Conservation (phyloP, 2,329 filamentous ascomycete species). For the Aspergillus udagawae region DNA sequence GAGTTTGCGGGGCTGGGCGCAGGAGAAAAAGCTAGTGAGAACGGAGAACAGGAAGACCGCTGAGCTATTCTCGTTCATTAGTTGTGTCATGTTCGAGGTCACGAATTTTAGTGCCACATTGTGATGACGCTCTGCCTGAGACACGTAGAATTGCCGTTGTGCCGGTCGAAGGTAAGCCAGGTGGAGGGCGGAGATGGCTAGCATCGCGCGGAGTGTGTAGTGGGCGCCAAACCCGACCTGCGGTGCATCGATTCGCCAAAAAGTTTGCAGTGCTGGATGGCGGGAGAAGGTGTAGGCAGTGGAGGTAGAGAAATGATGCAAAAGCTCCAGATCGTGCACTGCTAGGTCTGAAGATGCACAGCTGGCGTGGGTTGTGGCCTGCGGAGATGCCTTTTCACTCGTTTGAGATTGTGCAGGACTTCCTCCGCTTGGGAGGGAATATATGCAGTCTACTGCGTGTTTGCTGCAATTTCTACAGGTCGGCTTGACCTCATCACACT, state of each 20-base stretch:
- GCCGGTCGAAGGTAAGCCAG: constrained; percentile 40
- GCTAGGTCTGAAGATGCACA: constrained; percentile 6
- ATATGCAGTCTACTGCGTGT: constrained; percentile 21
- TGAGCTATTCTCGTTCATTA: constrained; percentile 31
- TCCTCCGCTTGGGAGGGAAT: constrained; percentile 1
- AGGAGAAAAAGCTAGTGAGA: constrained; percentile 35
- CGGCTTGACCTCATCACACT: constrained; percentile 27
- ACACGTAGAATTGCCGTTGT: constrained; percentile 36
- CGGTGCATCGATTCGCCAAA: constrained; percentile 48
- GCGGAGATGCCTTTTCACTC: neutral
- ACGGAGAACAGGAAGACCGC: constrained; percentile 40
- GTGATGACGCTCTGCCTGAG: constrained; percentile 37
- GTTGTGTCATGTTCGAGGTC: constrained; percentile 28
- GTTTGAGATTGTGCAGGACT: neutral
- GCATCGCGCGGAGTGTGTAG: constrained; percentile 48
- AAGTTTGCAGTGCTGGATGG: constrained; percentile 39
- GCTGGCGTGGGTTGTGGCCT: neutral
- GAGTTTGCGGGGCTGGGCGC: constrained; percentile 32
- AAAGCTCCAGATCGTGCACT: constrained; percentile 48
- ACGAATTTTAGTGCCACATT: constrained; percentile 29
- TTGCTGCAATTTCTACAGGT: constrained; percentile 21
- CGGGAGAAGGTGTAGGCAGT: constrained; percentile 48
- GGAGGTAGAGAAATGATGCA: constrained; percentile 51
- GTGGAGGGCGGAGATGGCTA: constrained; percentile 50
- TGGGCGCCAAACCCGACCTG: constrained; percentile 45